Base-by-base conservation (phyloP, 78 protist genomes). In the Capsaspora owczarzaki region DNA sequence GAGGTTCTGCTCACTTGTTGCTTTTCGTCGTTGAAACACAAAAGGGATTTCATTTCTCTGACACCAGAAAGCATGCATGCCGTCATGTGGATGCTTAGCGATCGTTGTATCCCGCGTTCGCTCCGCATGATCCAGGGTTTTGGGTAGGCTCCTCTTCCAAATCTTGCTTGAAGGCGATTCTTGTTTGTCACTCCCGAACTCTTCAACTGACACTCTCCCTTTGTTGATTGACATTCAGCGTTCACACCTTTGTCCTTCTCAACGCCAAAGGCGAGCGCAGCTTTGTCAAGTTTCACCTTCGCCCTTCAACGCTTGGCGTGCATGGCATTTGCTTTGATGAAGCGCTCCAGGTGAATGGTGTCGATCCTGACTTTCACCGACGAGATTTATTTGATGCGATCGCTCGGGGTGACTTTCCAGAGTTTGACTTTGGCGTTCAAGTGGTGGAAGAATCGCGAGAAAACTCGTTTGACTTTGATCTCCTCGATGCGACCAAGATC, bases 401-500 rank as follows among this genome's bases (percentile, higher is more conserved):
- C 47, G 90, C 75, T 44, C 82, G 79, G 47, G 93, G 94, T 66
- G 82, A 80, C 49, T 89, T 78, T 61, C 92, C 94, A 46, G 53
- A 72, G 16, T 91, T 87, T 91, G 83, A 75, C 74, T 72, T 86
- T 29, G 38, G 37, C 47, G 38, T 93, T 4, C 96, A 93, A 74
- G 51, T 87, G 75, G 86, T 93, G 89, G 74, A 87, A 22, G 74
- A 42, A 56, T 88, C 86, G 23, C 91, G 89, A 22, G 90, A 68
- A 19, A 47, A 29, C 63, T 70, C 61, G 69, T 82, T 74, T 81
- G 85, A 84, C 79, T 89, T 83, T 82, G 86, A 93, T 49, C 76
- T 81, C 37, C 80, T 93, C 46, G 96, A 93, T 60, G 78, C 83
- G 69, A 91, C 96, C 61, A 93, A 93, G 81, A 84, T 89, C 31